A percentile compares a stretch with the other conserved stretches of the same genome.
Evolutionary conservation across 805 yeast species (phyloP).

Genomic region (Komagataella phaffii): DNA sequence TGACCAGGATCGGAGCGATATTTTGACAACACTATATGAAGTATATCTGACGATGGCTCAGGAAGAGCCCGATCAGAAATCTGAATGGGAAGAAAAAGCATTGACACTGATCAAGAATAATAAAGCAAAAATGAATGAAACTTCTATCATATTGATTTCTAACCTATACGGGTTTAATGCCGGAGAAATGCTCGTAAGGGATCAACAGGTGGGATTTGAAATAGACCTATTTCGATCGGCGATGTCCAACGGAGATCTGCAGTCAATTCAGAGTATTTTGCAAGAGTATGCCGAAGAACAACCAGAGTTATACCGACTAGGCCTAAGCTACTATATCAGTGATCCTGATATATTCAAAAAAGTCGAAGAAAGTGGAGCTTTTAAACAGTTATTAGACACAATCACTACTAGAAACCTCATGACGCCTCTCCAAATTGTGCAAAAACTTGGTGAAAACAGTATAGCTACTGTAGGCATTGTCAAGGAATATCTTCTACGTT

Average conservation of each 20-base stretch:
- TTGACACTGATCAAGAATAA: slow-evolving; percentile 30
- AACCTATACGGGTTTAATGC: slow-evolving; percentile 41
- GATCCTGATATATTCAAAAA: slow-evolving; percentile 32
- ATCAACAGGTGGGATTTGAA: slow-evolving; percentile 23
- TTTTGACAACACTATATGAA: slow-evolving; percentile 71
- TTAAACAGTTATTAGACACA: slow-evolving; percentile 34
- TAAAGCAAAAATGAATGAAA: slow-evolving; percentile 37
- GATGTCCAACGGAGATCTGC: slow-evolving; percentile 42
- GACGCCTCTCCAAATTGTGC: slow-evolving; percentile 69
- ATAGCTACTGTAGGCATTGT: slow-evolving; percentile 62
- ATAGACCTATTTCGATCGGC: slow-evolving; percentile 56
- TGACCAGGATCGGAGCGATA: slow-evolving; percentile 53
- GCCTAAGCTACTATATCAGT: slow-evolving; percentile 51
- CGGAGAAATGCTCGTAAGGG: slow-evolving; percentile 29
- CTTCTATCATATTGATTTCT: slow-evolving; percentile 40
- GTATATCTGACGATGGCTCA: slow-evolving; percentile 53
- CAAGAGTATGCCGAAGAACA: slow-evolving; percentile 47
- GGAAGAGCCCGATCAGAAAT: slow-evolving; percentile 13
- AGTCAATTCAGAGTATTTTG: slow-evolving; percentile 42
- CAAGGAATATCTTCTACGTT: slow-evolving; percentile 51
- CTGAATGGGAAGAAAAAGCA: slow-evolving; percentile 60
- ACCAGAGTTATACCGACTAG: slow-evolving; percentile 52
- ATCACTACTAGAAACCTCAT: slow-evolving; percentile 39
- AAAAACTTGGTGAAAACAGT: slow-evolving; percentile 46
- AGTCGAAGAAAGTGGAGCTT: slow-evolving; percentile 34